Evolutionary conservation across 495 filamentous ascomycete species (phyloP).

Genomic region (Lasiosphaeria ovina): DNA sequence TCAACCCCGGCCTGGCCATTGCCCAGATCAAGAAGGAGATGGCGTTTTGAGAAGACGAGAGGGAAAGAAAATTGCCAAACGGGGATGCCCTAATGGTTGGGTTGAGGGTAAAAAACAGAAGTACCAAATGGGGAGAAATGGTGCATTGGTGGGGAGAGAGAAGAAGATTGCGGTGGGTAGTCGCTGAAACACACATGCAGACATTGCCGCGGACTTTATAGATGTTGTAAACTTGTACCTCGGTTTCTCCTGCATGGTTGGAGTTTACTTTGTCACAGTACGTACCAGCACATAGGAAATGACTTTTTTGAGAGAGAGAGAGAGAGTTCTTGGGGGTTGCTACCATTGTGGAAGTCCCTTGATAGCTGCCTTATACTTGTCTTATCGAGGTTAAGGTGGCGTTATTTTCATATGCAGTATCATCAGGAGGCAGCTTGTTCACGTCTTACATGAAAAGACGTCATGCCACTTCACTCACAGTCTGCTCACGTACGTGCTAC

Average conservation of each 20-base stretch:
- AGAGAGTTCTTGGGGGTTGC: too few species aligned
- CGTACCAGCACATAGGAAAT: conserved; percentile 27
- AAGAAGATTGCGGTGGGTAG: conserved; percentile 2
- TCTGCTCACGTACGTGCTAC: too few species aligned
- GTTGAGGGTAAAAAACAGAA: not conserved
- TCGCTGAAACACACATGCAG: conserved; percentile 4
- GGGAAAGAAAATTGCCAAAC: not conserved
- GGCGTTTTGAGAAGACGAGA: conserved; percentile 54
- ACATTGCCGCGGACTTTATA: conserved; percentile 3
- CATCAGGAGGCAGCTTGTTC: too few species aligned
- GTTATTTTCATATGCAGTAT: too few species aligned
- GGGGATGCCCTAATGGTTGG: not conserved
- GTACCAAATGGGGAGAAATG: conserved; percentile 4
- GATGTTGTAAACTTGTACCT: conserved; percentile 34
- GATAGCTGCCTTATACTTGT: too few species aligned
- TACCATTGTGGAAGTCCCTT: too few species aligned
- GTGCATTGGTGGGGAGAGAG: not conserved
- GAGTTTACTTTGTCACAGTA: conserved; percentile 36
- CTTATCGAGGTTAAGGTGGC: too few species aligned
- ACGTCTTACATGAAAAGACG: too few species aligned
- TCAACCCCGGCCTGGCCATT: conserved; percentile 93
- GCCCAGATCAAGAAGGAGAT: conserved; percentile 98
- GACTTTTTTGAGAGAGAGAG: conserved; percentile 6
- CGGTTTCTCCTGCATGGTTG: conserved; percentile 31
- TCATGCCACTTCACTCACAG: too few species aligned